Conservation (phyloP, 306 rosid species). For the Citrullus colocynthis region DNA sequence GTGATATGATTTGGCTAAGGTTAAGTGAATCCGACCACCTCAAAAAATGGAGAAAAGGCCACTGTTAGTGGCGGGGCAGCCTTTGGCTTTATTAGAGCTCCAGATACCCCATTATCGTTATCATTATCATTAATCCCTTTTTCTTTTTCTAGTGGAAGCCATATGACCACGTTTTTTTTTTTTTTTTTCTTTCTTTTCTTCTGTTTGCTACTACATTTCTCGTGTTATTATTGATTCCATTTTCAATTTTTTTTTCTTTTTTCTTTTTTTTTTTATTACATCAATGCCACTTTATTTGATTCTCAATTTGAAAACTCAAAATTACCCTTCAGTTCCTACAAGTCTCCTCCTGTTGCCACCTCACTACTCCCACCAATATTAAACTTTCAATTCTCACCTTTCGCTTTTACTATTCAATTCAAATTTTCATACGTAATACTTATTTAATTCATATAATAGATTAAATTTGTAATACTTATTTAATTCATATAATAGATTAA, state of each 20-base stretch:
- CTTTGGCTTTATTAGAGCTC: background rate
- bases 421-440: background rate
- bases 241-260: background rate
- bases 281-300: background rate
- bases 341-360: no score
- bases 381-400: background rate
- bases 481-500: no score
- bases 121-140: background rate
- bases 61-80: conserved; percentile 1
- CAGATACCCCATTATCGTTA: background rate
- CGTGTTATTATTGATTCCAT: background rate
- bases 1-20: background rate
- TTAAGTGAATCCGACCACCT: background rate
- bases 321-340: background rate
- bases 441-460: no score
- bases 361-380: background rate
- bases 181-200: background rate
- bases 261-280: background rate
- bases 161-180: background rate
- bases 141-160: background rate
- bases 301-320: background rate
- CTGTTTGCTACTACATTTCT: background rate
- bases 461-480: no score
- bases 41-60: background rate
- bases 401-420: background rate